phyloP scores from a whole-genome alignment of 2,329 filamentous ascomycete species.

The Westerdykella aurantiaca region DNA sequence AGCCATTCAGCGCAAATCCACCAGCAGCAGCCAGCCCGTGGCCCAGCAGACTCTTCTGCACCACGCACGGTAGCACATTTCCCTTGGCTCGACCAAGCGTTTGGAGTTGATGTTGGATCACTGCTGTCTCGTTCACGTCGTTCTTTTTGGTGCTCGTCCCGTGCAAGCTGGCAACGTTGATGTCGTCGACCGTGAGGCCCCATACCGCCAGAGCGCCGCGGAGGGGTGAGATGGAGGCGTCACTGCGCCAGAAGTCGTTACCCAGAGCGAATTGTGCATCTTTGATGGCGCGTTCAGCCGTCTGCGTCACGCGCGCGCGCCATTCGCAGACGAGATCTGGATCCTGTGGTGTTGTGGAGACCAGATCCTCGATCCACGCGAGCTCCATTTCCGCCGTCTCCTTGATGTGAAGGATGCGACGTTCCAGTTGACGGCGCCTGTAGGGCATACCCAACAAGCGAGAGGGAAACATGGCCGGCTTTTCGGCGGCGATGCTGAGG shows the following conservation, averaged over 20 bases:
- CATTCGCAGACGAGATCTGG: slow-evolving; percentile 5
- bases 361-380: slow-evolving; percentile 3
- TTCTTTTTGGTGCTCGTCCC: slow-evolving; percentile 78
- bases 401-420: slow-evolving; percentile 8
- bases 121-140: slow-evolving; percentile 93
- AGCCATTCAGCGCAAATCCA: slow-evolving; percentile 99
- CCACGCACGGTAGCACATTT: slow-evolving; percentile 91
- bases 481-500: slow-evolving; percentile 25
- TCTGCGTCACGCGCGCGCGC: slow-evolving; percentile 3
- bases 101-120: slow-evolving; percentile 91
- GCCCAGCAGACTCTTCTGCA: slow-evolving; percentile 98
- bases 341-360: not conserved
- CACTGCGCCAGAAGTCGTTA: slow-evolving; percentile 27
- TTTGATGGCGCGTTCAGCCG: not conserved
- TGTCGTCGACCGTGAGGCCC: slow-evolving; percentile 95
- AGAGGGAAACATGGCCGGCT: slow-evolving; percentile 9
- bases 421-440: slow-evolving; percentile 20
- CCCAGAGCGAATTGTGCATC: slow-evolving; percentile 14
- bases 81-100: slow-evolving; percentile 95
- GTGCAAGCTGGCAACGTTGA: slow-evolving; percentile 95
- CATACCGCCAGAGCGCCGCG: slow-evolving; percentile 94
- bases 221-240: slow-evolving; percentile 80
- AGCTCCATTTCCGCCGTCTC: slow-evolving; percentile 5
- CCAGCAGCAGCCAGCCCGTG: slow-evolving; percentile 98
- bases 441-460: slow-evolving; percentile 23